Base-by-base conservation (phyloP, 2,329 filamentous ascomycete genomes). In the Drechslerella coelobrocha region DNA sequence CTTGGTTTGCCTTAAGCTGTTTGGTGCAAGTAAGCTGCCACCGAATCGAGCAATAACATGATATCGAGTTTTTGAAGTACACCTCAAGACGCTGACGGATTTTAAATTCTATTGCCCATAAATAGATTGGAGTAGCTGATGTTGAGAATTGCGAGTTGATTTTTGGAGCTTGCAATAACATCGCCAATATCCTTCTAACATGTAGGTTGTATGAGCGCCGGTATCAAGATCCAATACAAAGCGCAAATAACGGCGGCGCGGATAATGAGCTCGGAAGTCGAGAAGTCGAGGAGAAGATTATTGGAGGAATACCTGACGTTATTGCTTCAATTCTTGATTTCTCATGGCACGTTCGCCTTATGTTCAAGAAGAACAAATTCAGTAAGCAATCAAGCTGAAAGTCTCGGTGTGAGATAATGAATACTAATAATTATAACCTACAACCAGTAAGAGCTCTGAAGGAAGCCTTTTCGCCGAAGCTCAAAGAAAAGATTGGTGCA, bases 61-160 rank as follows among this genome's bases (percentile, higher is more conserved):
- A 8, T 8, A 41, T 17, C 37, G n/a, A 8, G 17, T 6, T 39
- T 51, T 26, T 6, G 17, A 51, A 31, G 6, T 31, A 27, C 23
- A 10, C n/a, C 2, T 27, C 12, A 27, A 17, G 7, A 23, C 10
- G 26, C 23, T 26, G 47, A 12, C 10, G 8, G 24, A n/a, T 12
- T 51, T 19, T 9, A 9, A n/a, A 19, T 51, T 8, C 9, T 17
- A 5, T 26, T 6, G 6, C 24, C 10, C 7, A 37, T 19, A 54
- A 8, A 10, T 39, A 71, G 66, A 51, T 71, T 59, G 66, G 59
- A 14, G 53, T 39, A 10, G 43, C 52, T 9, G 66, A 71, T 24
- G n/a, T 71, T 2, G 59, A 71, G 23, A 71, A 61, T 19, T 71
- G 66, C 41, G 66, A 71, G 26, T 39, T 71, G n/a, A 71, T 71